phyloP scores from a whole-genome alignment of 345 rosid genomes.

The Salix brachista region DNA sequence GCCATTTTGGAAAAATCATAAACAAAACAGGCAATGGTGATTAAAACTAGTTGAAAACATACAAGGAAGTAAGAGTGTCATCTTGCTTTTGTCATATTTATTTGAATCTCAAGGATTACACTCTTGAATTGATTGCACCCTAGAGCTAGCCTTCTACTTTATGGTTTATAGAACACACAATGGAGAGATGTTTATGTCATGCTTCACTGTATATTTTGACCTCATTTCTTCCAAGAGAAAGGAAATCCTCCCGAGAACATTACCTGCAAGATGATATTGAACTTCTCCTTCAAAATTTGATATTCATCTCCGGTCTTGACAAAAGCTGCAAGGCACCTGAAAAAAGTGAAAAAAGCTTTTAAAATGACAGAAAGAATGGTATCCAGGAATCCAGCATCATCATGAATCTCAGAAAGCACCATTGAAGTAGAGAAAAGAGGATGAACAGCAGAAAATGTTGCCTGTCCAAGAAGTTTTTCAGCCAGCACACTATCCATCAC shows the following conservation, averaged over 20 bases:
- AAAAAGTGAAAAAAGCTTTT: not conserved
- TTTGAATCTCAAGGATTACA: too few relatives aligned
- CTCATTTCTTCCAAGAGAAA: too few relatives aligned
- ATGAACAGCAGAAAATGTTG: not conserved
- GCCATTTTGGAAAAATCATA: not conserved
- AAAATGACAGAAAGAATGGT: not conserved
- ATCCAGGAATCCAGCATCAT: not conserved
- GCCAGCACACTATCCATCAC: too few relatives aligned
- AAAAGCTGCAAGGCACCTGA: constrained; percentile 24
- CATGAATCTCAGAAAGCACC: too few relatives aligned
- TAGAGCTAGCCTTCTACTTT: too few relatives aligned
- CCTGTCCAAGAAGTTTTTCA: too few relatives aligned
- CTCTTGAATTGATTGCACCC: too few relatives aligned
- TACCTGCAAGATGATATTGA: constrained; percentile 22
- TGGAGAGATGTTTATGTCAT: too few relatives aligned
- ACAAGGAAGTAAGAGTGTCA: not conserved
- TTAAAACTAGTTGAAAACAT: not conserved
- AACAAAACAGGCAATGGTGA: not conserved
- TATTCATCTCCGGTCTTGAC: constrained; percentile 19
- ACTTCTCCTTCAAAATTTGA: constrained; percentile 11
- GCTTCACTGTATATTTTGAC: too few relatives aligned
- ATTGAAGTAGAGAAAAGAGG: not conserved
- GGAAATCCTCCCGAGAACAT: not conserved
- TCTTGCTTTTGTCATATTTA: too few relatives aligned
- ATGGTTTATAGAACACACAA: too few relatives aligned